Evolutionary conservation across 2,329 filamentous ascomycete species (phyloP), one percentile per base, ranked within the genome.

Genomic region (Chaetomium olivaceum): DNA sequence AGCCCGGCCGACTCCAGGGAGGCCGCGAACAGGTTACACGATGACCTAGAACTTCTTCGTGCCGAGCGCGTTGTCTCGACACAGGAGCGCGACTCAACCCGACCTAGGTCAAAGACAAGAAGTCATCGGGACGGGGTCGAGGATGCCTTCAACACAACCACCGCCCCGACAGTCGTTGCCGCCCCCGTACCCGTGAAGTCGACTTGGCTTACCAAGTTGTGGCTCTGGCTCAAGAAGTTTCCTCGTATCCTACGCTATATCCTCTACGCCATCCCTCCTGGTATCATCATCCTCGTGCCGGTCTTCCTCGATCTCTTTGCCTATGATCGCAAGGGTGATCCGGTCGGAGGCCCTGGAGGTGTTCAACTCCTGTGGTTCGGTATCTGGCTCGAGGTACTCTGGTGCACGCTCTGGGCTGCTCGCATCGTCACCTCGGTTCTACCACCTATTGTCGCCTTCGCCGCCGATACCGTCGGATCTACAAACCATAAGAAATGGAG

Each of bases 401-500:
- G 94, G 94, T 83, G 94, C 68, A 92, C 92, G 0, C 82, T 97
- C 0, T 98, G 94, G 94, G 89, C 90, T 23, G 90, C 83, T 1
- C 81, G 84, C 14, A 84, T 87, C 74, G 70, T 82, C 51, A 84
- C 82, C 3, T 80, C 82, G 29, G 74, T 84, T 43, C 77, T 87
- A 69, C 84, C 85, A 0, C 77, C 74, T 29, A 63, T 80, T 6
- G 79, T 86, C 64, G 77, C 79, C 48, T 72, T 78, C 9, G 36
- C 91, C 19, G 88, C 92, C 5, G 91, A 89, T 72, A 81, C 94
- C 5, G 89, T 92, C 73, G 86, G 83, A 2, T 95, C 93, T 19
- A 95, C 93, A 75, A 94, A 91, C 71, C 85, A 88, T 73, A 96
- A 95, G 80, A 97, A 97, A 76, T 97, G 93, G 93, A 89, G 88